These are phyloP conservation scores for Colletotrichum sp. DNA, from an alignment of 2,329 filamentous ascomycete genomes.

Conservation along the genomic window DNA sequence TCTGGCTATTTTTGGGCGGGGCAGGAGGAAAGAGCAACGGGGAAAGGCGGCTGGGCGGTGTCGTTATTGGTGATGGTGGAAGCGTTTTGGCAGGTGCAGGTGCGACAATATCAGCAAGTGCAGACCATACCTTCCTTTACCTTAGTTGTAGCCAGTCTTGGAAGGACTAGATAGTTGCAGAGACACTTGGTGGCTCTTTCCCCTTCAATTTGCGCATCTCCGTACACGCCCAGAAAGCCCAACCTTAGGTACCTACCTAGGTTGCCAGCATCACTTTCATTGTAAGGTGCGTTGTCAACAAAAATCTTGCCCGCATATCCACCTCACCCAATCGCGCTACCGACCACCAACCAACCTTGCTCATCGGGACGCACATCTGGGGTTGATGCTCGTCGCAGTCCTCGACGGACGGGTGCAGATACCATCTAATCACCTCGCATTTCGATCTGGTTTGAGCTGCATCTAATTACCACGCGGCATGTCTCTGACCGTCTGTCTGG, in stretches of 20 bases:
- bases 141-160: not conserved
- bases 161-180: not conserved
- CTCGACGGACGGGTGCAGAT: slow-evolving; percentile 11
- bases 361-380: slow-evolving; percentile 4
- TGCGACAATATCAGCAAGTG: not conserved
- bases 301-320: not conserved
- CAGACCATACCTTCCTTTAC: not conserved
- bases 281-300: not conserved
- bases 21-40: slow-evolving; percentile 3
- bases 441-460: not conserved
- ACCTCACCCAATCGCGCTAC: not conserved
- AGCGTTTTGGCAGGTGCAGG: not conserved
- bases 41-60: not conserved
- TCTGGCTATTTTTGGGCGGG: not conserved
- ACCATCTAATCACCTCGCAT: slow-evolving; percentile 19
- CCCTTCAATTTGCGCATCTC: not conserved
- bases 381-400: not conserved
- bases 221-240: not conserved
- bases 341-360: not conserved
- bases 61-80: not conserved
- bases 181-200: not conserved
- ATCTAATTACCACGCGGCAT: not conserved
- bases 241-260: not conserved
- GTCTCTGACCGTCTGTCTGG: not conserved
- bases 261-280: not conserved